Conservation (phyloP, 176 grass and related monocot species). For the Musa schizocarpa region DNA sequence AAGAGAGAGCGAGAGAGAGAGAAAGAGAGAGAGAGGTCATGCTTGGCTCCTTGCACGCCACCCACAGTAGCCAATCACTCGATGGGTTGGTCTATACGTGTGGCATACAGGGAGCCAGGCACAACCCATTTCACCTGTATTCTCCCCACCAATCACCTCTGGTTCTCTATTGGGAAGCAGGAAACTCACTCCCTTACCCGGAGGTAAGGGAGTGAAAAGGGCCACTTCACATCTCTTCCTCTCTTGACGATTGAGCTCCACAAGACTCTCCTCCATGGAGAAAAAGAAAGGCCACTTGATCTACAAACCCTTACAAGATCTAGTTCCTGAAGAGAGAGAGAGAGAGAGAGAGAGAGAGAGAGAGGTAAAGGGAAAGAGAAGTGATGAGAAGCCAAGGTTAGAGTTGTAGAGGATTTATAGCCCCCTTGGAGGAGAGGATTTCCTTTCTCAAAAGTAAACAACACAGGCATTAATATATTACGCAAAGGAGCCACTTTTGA, state of each 20-base stretch:
- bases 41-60: constrained; percentile 71
- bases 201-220: neutral
- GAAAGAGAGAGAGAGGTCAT: constrained; percentile 29
- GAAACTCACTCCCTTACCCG: neutral
- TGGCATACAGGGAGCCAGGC: constrained; percentile 30
- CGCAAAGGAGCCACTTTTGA: neutral
- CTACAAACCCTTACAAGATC: neutral
- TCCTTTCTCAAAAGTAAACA: neutral
- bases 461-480: neutral
- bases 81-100: constrained; percentile 17
- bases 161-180: neutral
- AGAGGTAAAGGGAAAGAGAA: neutral
- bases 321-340: neutral
- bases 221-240: neutral
- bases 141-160: neutral
- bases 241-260: neutral
- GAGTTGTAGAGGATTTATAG: constrained; percentile 7
- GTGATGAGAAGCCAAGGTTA: neutral
- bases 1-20: constrained; percentile 1
- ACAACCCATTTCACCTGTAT: constrained; percentile 4
- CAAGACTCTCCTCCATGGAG: neutral
- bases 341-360: neutral
- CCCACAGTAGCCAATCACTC: constrained; percentile 19
- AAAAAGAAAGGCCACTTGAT: neutral
- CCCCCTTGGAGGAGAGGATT: constrained; percentile 1